Evolutionary conservation across 257 asterid species (phyloP).

Genomic region (Hygrophila difformis): DNA sequence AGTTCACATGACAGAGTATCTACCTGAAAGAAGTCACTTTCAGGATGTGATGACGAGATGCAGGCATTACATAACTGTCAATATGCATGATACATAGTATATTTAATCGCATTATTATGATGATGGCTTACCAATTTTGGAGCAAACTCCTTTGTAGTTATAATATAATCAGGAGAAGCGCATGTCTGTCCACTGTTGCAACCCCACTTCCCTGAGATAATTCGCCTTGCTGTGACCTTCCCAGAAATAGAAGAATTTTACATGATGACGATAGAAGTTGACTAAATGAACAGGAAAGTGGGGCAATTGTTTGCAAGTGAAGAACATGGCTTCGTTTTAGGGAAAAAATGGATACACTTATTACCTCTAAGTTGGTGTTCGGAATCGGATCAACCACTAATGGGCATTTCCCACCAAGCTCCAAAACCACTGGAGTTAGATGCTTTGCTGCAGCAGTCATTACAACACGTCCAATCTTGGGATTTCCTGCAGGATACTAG

Average conservation of each 20-base stretch:
- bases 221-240: constrained; percentile 70
- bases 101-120: constrained; percentile 10
- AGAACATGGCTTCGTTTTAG: too few relatives aligned
- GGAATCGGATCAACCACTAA: constrained; percentile 64
- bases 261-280: too few relatives aligned
- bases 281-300: too few relatives aligned
- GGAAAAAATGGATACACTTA: too few relatives aligned
- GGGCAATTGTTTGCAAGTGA: too few relatives aligned
- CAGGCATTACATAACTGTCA: not conserved
- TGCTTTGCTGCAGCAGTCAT: constrained; percentile 83
- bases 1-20: constrained; percentile 53
- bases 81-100: not conserved
- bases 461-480: constrained; percentile 71
- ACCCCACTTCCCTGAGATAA: constrained; percentile 90
- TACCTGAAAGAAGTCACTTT: constrained; percentile 31
- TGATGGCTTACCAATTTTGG: constrained; percentile 43
- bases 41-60: constrained; percentile 12
- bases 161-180: constrained; percentile 68
- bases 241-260: not conserved
- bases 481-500: constrained; percentile 39
- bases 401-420: constrained; percentile 93
- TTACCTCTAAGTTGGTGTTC: constrained; percentile 49
- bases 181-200: constrained; percentile 94
- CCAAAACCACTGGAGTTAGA: constrained; percentile 82
- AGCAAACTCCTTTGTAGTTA: constrained; percentile 66